Evolutionary conservation across 2,329 filamentous ascomycete genomes (phyloP).

Genomic region (Penicillium sp.): DNA sequence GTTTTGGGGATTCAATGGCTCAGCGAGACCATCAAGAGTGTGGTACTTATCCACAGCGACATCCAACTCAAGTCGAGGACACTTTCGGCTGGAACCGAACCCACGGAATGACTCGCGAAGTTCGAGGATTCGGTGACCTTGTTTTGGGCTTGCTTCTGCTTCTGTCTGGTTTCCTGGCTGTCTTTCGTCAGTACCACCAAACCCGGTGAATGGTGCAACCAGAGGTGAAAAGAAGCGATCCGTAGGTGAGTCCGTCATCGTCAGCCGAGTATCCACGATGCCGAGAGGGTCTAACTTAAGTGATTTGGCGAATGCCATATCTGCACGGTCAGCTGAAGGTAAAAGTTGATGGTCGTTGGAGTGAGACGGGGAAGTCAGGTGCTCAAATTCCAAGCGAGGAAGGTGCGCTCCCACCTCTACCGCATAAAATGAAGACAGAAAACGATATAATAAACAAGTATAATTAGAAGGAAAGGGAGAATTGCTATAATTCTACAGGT

Average conservation of each 20-base stretch:
- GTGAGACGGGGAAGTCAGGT: not conserved
- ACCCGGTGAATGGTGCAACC: constrained; percentile 12
- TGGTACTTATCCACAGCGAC: constrained; percentile 21
- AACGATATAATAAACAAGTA: constrained; percentile 19
- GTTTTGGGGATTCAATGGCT: constrained; percentile 20
- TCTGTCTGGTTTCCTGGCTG: not conserved
- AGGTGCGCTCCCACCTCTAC: constrained; percentile 16
- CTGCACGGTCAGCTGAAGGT: not conserved
- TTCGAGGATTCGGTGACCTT: not conserved
- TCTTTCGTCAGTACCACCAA: constrained; percentile 6
- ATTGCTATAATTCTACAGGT: constrained; percentile 46
- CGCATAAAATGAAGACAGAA: constrained; percentile 5
- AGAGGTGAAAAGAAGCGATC: constrained; percentile 12
- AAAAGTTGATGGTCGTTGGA: not conserved
- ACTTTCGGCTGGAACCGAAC: constrained; percentile 1
- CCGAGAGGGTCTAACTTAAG: constrained; percentile 21
- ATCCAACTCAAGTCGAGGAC: constrained; percentile 22
- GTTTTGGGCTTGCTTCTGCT: not conserved
- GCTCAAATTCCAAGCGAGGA: constrained; percentile 5
- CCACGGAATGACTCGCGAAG: not conserved
- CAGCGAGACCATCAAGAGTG: constrained; percentile 17
- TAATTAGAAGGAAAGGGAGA: constrained; percentile 23
- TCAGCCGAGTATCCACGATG: constrained; percentile 20
- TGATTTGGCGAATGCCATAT: constrained; percentile 13
- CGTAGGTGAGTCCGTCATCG: constrained; percentile 12